Conservation (phyloP, 108 stramenopile species). For the Nitzschia sp. region DNA sequence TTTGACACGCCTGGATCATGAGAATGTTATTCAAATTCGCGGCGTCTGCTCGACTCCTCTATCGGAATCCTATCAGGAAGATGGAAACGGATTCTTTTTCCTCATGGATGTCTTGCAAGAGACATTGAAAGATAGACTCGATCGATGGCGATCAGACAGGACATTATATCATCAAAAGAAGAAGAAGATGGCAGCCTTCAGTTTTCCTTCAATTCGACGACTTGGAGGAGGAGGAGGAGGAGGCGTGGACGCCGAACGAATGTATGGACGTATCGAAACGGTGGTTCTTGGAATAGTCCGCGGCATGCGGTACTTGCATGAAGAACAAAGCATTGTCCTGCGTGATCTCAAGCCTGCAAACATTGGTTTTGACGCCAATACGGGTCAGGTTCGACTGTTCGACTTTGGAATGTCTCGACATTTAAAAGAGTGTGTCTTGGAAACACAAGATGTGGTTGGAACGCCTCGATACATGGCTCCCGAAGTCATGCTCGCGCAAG, state of each 20-base stretch:
- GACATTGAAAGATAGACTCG: slow-evolving; percentile 39
- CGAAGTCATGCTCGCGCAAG: slow-evolving; percentile 33
- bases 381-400: slow-evolving; percentile 32
- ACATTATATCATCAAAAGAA: slow-evolving; percentile 1
- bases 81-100: slow-evolving; percentile 47
- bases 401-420: slow-evolving; percentile 62
- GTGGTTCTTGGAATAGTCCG: slow-evolving; percentile 41
- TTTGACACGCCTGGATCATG: slow-evolving; percentile 29
- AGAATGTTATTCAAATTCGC: slow-evolving; percentile 34
- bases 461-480: slow-evolving; percentile 62
- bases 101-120: slow-evolving; percentile 53
- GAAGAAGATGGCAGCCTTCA: not conserved
- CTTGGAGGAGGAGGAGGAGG: not conserved
- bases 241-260: not conserved
- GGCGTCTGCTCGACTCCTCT: slow-evolving; percentile 11
- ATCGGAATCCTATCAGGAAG: slow-evolving; percentile 18
- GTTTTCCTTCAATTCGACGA: not conserved
- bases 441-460: slow-evolving; percentile 33
- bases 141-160: slow-evolving; percentile 22
- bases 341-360: slow-evolving; percentile 67
- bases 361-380: slow-evolving; percentile 47
- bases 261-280: slow-evolving; percentile 12
- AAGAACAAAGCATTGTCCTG: slow-evolving; percentile 28
- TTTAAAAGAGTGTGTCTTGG: slow-evolving; percentile 13
- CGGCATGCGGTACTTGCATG: slow-evolving; percentile 54